Base-by-base conservation (phyloP, 2,329 filamentous ascomycete species). In the Verticillium nubilum region DNA sequence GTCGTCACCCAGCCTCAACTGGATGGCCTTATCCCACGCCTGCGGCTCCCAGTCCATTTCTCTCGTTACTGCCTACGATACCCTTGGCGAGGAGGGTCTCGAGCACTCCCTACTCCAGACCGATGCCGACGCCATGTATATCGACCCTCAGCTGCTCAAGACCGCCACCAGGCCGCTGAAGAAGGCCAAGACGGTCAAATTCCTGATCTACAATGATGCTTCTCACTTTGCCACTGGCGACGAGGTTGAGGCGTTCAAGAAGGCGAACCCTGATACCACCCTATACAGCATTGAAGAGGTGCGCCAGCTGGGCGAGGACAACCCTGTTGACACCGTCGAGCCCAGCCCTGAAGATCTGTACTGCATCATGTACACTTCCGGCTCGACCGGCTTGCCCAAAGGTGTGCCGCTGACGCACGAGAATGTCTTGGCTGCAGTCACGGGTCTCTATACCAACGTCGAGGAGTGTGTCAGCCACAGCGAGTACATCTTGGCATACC, bases 51-150 rank as follows among this genome's bases (percentile, higher is more conserved):
- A 98, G 75, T 93, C 91, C 52, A 86, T 97, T 72, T 86, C 91
- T 61, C 93, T 97, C 66, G 94, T 97, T 56, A 98, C 94, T 53
- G 92, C 93, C 56, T 97, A 97, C 75, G 93, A 97, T 74, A 96
- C 92, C 29, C 87, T 97, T 52, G 93, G 93, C 58, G 85, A 91
- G 68, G 86, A 88, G 63, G 93, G 92, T 54, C 84, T 97, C 63
- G 86, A 89, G 77, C 92, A 96, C 78, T 96, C 92, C 3, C 84
- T 97, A 64, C 80, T 87, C 25, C 90, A 96, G 76, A 95, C 92
- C 58, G 80, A 86, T 63, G 89, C 91, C 57, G 86, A 86, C 67
- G 88, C 88, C 73, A 94, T 97, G 80, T 97, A 93, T 76, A 83
- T 92, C 63, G 93, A 97, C 71, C 89, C 93, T 9, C 86, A 90